A percentile compares a stretch with the other conserved stretches of the same genome.
phyloP scores from a whole-genome alignment of 352 stramenopile species.

The Phytophthora brassicae region DNA sequence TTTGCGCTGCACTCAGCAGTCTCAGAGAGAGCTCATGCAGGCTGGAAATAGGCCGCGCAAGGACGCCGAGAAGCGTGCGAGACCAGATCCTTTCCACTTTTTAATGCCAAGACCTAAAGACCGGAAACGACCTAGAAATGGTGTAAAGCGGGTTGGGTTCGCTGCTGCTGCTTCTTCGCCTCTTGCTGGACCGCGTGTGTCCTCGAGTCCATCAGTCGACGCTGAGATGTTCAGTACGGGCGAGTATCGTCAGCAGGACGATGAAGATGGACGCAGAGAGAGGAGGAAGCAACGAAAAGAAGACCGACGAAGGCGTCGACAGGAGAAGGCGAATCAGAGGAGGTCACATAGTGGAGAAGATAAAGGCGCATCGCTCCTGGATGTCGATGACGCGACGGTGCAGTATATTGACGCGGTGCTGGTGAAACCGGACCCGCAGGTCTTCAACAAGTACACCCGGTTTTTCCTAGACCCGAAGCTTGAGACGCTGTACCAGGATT shows the following conservation, averaged over 20 bases:
- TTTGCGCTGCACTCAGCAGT: conserved; percentile 21
- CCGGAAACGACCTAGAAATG: conserved; percentile 27
- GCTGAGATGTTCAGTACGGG: conserved; percentile 12
- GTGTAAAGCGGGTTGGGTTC: conserved; percentile 34
- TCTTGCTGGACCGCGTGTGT: conserved; percentile 11
- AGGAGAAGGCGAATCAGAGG: conserved; percentile 23
- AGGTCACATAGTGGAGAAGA: conserved; percentile 20
- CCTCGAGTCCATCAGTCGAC: conserved; percentile 16
- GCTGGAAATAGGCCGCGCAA: neutral
- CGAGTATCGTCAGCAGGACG: conserved; percentile 19
- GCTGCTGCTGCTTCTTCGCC: conserved; percentile 10
- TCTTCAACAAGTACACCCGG: conserved; percentile 80
- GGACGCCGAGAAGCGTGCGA: neutral
- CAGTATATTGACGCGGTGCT: conserved; percentile 77
- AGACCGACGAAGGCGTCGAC: conserved; percentile 19
- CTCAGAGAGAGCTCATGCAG: neutral
- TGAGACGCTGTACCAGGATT: conserved; percentile 84
- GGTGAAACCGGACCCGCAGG: conserved; percentile 65
- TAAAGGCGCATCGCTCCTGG: conserved; percentile 36
- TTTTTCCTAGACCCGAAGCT: conserved; percentile 79
- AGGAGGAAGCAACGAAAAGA: conserved; percentile 21
- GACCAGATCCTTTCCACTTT: conserved; percentile 12
- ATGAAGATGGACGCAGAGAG: conserved; percentile 17
- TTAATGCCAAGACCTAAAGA: conserved; percentile 19
- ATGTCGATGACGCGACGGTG: conserved; percentile 58